Base-by-base conservation (phyloP, 345 rosid genomes). In the Brassica carinata region DNA sequence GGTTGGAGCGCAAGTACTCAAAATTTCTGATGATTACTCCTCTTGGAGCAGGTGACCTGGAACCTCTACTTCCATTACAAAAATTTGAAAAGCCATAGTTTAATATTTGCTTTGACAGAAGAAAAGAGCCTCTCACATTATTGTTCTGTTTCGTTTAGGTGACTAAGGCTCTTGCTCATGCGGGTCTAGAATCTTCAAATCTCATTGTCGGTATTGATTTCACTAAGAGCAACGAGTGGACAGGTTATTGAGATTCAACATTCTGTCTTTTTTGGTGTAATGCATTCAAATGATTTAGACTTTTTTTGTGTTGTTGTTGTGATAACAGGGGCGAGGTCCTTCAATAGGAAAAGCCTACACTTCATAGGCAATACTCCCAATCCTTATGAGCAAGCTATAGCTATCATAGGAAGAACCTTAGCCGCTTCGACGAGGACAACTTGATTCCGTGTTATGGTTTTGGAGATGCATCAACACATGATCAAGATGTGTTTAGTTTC, bases 211-310 rank as follows among this genome's bases (percentile, higher is more conserved):
- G 99, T 77, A 88, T 96, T 77, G 99, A 96, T 88, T 93, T 93
- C 84, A 96, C 99, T 2, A 96, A 96, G 88, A 96, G 99, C 87
- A 96, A 96, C 6, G 97, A 92, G 70, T 96, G 99, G 99, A 96
- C 99, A 84, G n/a, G n/a, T n/a, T n/a, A n/a, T n/a, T n/a, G n/a
- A n/a, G n/a, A n/a, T n/a, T n/a, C n/a, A n/a, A n/a, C n/a, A n/a
- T n/a, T n/a, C n/a, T n/a, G n/a, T n/a, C n/a, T n/a, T n/a, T n/a
- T n/a, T n/a, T n/a, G n/a, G n/a, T n/a, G n/a, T n/a, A n/a, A n/a
- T n/a, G n/a, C n/a, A n/a, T n/a, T n/a, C n/a, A n/a, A n/a, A n/a
- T n/a, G n/a, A n/a, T n/a, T n/a, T n/a, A n/a, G n/a, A n/a, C n/a
- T n/a, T n/a, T n/a, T n/a, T n/a, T n/a, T n/a, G n/a, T n/a, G n/a